These are phyloP conservation scores for Yamadazyma nakazawae DNA, from an alignment of 805 yeast species.

Conservation along the genomic window DNA sequence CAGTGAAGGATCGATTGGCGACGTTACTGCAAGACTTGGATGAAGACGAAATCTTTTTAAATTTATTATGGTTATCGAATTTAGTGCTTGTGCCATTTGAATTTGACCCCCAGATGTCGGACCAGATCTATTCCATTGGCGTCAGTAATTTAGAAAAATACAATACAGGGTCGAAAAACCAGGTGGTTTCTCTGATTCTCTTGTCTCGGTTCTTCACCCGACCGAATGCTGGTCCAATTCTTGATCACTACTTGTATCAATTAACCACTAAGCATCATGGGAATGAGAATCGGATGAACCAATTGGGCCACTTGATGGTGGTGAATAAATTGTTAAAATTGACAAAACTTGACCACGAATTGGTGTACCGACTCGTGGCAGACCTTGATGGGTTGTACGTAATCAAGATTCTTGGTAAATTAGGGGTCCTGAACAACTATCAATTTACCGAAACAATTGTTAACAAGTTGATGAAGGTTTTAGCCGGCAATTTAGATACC, in stretches of 20 bases:
- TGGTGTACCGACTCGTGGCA: not conserved
- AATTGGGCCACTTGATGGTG: slow-evolving; percentile 40
- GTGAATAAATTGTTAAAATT: slow-evolving; percentile 37
- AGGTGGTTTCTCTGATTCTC: slow-evolving; percentile 49
- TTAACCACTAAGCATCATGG: too few relatives aligned
- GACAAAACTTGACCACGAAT: too few relatives aligned
- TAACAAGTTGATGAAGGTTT: slow-evolving; percentile 41
- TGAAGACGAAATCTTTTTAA: slow-evolving; percentile 29
- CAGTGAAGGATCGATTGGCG: slow-evolving; percentile 36
- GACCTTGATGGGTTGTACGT: slow-evolving; percentile 21
- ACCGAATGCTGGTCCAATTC: slow-evolving; percentile 29
- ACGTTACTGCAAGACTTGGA: slow-evolving; percentile 2
- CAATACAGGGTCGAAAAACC: slow-evolving; percentile 52
- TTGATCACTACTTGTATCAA: slow-evolving; percentile 19
- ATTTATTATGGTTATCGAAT: slow-evolving; percentile 70
- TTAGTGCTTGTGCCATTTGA: slow-evolving; percentile 74
- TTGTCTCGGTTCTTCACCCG: slow-evolving; percentile 55
- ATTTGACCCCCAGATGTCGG: slow-evolving; percentile 35
- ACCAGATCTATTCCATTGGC: slow-evolving; percentile 35
- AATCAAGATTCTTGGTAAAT: slow-evolving; percentile 35
- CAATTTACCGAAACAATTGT: slow-evolving; percentile 45
- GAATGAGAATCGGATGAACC: too few relatives aligned
- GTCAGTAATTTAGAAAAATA: slow-evolving; percentile 25
- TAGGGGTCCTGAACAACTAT: slow-evolving; percentile 19
- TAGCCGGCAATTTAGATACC: slow-evolving; percentile 43